phyloP scores from a whole-genome alignment of 179 eudicot genomes.

The Corrigiola litoralis region DNA sequence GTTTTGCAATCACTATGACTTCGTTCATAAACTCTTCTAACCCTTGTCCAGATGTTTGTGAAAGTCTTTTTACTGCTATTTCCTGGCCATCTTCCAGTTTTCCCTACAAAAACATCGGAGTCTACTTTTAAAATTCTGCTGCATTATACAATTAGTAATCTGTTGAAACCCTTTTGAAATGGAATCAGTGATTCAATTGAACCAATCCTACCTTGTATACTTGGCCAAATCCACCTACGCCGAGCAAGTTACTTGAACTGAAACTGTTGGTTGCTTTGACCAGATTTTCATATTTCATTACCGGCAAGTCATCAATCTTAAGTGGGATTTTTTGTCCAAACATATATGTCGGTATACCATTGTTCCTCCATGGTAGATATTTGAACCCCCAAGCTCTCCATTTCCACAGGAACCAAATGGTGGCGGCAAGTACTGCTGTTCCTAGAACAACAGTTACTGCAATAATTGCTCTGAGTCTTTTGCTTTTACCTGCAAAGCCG shows the following conservation, averaged over 20 bases:
- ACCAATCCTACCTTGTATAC: conserved; percentile 36
- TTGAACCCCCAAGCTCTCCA: conserved; percentile 11
- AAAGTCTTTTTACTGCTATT: too few relatives aligned
- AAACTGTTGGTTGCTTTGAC: conserved; percentile 23
- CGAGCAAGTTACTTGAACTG: conserved; percentile 19
- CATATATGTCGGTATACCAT: neutral
- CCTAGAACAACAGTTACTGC: conserved; percentile 11
- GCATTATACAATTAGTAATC: too few relatives aligned
- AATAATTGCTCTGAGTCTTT: conserved; percentile 10
- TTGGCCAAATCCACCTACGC: conserved; percentile 30
- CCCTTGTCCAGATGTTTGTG: too few relatives aligned
- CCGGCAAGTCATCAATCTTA: conserved; percentile 14
- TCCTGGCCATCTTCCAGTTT: too few relatives aligned
- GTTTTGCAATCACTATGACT: too few relatives aligned
- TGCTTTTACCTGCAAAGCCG: conserved; percentile 14
- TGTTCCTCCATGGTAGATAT: neutral
- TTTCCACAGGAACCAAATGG: conserved; percentile 22
- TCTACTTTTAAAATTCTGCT: too few relatives aligned
- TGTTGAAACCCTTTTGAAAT: too few relatives aligned
- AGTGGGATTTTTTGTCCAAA: conserved; percentile 13
- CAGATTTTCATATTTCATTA: conserved; percentile 7
- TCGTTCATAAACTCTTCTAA: too few relatives aligned
- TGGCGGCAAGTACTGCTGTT: conserved; percentile 11
- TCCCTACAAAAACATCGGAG: too few relatives aligned
- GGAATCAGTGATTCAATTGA: too few relatives aligned